Percentiles rank a stretch among this genome's conserved stretches.
Conservation (phyloP, 2,329 filamentous ascomycete species). For the Aspergillus sp. region DNA sequence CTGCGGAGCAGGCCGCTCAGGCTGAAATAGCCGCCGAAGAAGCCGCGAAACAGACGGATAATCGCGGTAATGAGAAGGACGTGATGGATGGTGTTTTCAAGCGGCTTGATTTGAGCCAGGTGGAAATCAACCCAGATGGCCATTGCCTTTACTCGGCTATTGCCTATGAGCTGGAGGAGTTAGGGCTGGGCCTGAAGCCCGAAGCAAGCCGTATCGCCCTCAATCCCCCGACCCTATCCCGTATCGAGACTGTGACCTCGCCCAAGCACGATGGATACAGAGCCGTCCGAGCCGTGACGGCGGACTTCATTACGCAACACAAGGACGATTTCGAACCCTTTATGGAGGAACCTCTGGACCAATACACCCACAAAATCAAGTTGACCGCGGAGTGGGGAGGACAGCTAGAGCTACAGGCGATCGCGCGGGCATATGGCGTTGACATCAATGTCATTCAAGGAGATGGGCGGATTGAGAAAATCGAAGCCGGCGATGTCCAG, state of each 20-base stretch:
- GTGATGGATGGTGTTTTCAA: conserved; percentile 68
- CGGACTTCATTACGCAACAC: conserved; percentile 72
- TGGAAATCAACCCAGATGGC: conserved; percentile 82
- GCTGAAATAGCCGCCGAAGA: conserved; percentile 69
- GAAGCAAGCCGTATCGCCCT: conserved; percentile 34
- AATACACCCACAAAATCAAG: conserved; percentile 72
- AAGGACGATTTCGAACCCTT: conserved; percentile 82
- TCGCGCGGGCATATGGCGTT: conserved; percentile 76
- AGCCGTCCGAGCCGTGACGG: conserved; percentile 66
- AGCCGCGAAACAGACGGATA: conserved; percentile 70
- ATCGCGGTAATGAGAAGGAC: conserved; percentile 65
- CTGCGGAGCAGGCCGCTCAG: conserved; percentile 75
- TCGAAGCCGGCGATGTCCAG: conserved; percentile 53
- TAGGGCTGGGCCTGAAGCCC: conserved; percentile 38
- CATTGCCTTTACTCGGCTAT: conserved; percentile 94
- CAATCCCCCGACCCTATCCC: conserved; percentile 27
- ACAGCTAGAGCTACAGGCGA: conserved; percentile 80
- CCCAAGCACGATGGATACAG: conserved; percentile 57
- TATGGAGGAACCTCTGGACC: conserved; percentile 72
- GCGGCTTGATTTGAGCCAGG: conserved; percentile 64
- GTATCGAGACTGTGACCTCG: conserved; percentile 30
- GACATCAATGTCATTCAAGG: conserved; percentile 81
- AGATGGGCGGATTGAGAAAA: conserved; percentile 74
- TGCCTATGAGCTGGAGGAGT: conserved; percentile 71
- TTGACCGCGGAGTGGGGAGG: conserved; percentile 96